These are phyloP conservation scores for Cymbopogon citratus DNA, from an alignment of 176 grass and related monocot genomes.

Conservation along the genomic window DNA sequence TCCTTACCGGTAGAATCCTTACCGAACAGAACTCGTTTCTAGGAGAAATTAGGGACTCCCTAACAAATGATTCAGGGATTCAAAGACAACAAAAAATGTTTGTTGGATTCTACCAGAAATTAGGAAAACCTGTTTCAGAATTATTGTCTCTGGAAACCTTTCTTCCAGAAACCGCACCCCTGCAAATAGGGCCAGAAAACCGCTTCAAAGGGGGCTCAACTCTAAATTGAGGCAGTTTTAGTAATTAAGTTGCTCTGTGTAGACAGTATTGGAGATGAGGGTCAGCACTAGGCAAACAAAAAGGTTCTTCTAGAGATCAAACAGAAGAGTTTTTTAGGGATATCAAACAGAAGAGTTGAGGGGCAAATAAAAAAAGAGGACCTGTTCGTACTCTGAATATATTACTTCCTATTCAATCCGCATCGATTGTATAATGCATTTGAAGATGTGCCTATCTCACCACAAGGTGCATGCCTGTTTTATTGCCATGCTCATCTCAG, in stretches of 20 bases:
- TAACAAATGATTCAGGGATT: not conserved
- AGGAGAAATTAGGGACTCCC: not conserved
- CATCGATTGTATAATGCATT: conserved; percentile 2
- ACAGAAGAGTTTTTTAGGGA: not conserved
- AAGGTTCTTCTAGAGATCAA: not conserved
- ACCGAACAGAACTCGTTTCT: not conserved
- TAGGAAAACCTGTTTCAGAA: not conserved
- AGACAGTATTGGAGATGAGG: not conserved
- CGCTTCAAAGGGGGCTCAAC: not conserved
- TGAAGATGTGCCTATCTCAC: conserved; percentile 10
- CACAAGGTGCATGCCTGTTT: conserved; percentile 5
- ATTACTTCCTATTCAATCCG: not conserved
- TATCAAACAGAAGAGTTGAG: not conserved
- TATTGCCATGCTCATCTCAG: not conserved
- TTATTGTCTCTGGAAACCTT: not conserved
- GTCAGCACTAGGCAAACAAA: not conserved
- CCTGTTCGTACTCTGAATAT: not conserved
- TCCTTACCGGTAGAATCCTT: no score
- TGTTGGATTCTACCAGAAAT: not conserved
- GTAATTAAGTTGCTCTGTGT: not conserved
- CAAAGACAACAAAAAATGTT: not conserved
- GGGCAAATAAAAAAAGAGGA: not conserved
- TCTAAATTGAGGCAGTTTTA: not conserved
- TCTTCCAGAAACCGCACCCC: not conserved
- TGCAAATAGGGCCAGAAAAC: not conserved